These are phyloP conservation scores for Euptelea pleiosperma DNA, from an alignment of 164 flowering plant genomes.

Conservation along the genomic window DNA sequence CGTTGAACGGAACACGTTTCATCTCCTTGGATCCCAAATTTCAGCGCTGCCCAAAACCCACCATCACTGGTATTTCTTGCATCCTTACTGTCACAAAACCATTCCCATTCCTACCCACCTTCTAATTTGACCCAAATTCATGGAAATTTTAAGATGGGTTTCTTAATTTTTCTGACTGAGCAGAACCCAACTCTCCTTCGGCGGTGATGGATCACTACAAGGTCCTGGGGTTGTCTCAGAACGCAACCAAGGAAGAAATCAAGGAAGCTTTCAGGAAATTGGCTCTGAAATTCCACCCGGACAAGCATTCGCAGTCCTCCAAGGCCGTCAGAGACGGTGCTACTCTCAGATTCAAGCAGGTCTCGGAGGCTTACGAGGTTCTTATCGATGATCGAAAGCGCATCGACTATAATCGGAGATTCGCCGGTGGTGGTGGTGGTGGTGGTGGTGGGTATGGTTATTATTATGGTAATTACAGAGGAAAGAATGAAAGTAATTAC, in stretches of 20 bases:
- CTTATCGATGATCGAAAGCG: conserved; percentile 70
- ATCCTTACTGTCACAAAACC: no score
- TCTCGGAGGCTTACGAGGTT: conserved; percentile 80
- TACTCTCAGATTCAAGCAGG: conserved; percentile 58
- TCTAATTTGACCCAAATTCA: no score
- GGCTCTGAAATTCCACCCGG: conserved; percentile 80
- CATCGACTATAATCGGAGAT: conserved; percentile 43
- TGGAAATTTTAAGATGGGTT: no score
- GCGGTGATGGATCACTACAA: conserved; percentile 62
- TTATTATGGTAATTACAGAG: conserved; percentile 9
- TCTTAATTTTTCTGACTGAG: no score
- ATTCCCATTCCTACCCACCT: no score
- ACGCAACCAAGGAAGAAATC: conserved; percentile 68
- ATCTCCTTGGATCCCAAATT: no score
- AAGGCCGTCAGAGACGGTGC: conserved; percentile 42
- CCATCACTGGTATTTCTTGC: no score
- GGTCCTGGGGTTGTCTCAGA: conserved; percentile 48
- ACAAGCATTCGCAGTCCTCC: conserved; percentile 69
- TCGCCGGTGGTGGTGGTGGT: neutral
- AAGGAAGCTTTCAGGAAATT: conserved; percentile 68
- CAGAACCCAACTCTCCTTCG: no score
- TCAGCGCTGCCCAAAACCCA: no score
- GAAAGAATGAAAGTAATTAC: conserved; percentile 7
- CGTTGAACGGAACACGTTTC: no score
- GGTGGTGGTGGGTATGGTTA: conserved; percentile 13